Evolutionary conservation across 78 protist species (phyloP).

Genomic region (Speleostelium caveatum): DNA sequence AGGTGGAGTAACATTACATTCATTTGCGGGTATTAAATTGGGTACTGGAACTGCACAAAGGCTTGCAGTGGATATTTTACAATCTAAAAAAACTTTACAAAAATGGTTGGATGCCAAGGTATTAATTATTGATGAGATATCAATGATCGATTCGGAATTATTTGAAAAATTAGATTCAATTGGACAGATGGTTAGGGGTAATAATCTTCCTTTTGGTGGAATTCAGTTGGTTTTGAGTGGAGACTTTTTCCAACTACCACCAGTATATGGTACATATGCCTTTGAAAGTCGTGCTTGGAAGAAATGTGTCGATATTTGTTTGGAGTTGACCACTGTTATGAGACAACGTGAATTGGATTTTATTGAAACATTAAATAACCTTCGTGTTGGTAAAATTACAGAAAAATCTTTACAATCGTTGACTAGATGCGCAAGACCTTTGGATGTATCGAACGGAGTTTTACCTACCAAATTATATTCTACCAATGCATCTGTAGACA

Average conservation of each 20-base stretch:
- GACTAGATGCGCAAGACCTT: background rate
- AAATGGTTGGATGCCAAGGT: slow-evolving; percentile 54
- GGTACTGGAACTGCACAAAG: slow-evolving; percentile 49
- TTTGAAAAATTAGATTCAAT: slow-evolving; percentile 81
- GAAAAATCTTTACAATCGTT: background rate
- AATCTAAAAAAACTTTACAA: slow-evolving; percentile 14
- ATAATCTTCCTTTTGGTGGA: slow-evolving; percentile 89
- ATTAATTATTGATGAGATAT: slow-evolving; percentile 92
- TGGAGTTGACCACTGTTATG: slow-evolving; percentile 60
- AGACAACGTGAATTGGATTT: slow-evolving; percentile 52
- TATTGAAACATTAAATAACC: slow-evolving; percentile 25
- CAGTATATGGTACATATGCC: slow-evolving; percentile 82
- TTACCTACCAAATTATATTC: slow-evolving; percentile 70
- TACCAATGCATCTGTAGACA: slow-evolving; percentile 43
- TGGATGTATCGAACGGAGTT: slow-evolving; percentile 69
- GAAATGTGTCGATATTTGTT: slow-evolving; percentile 3
- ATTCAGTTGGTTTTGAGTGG: slow-evolving; percentile 90
- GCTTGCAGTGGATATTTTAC: slow-evolving; percentile 25
- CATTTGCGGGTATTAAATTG: slow-evolving; percentile 85
- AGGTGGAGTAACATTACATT: slow-evolving; percentile 84
- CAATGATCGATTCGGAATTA: slow-evolving; percentile 89
- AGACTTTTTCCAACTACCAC: slow-evolving; percentile 94
- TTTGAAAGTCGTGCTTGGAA: slow-evolving; percentile 57
- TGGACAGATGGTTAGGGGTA: slow-evolving; percentile 50
- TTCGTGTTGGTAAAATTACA: slow-evolving; percentile 9